phyloP scores from a whole-genome alignment of 2,329 filamentous ascomycete species.

The Mycogone perniciosa region DNA sequence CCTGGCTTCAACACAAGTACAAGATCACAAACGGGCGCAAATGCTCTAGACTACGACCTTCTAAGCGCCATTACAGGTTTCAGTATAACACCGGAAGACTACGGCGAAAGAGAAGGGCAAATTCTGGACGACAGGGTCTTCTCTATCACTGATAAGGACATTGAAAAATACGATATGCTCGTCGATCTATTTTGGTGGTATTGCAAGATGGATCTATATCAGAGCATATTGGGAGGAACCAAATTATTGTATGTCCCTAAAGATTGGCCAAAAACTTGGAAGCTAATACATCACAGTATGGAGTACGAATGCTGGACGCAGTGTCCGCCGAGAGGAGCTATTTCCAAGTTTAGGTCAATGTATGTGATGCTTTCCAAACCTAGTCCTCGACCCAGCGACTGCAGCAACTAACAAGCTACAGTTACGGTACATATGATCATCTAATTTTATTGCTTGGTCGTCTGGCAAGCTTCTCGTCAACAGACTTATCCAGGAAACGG shows the following conservation, averaged over 20 bases:
- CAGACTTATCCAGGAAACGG: constrained; percentile 73
- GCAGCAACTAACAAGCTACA: constrained; percentile 28
- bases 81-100: constrained; percentile 31
- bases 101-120: constrained; percentile 29
- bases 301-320: constrained; percentile 77
- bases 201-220: constrained; percentile 86
- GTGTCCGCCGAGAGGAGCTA: constrained; percentile 75
- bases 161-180: constrained; percentile 73
- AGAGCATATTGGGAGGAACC: constrained; percentile 83
- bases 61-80: constrained; percentile 37
- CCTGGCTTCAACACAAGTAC: constrained; percentile 21
- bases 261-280: background rate
- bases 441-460: constrained; percentile 75
- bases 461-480: constrained; percentile 68
- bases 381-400: background rate
- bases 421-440: constrained; percentile 87
- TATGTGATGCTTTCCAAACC: constrained; percentile 31
- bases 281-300: constrained; percentile 49
- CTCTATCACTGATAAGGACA: constrained; percentile 50
- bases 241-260: constrained; percentile 64
- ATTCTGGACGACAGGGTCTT: constrained; percentile 18
- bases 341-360: constrained; percentile 70
- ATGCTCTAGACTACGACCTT: constrained; percentile 37
- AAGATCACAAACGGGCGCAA: constrained; percentile 2
- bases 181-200: constrained; percentile 96